A percentile compares a stretch with the other conserved stretches of the same genome.
phyloP scores from a whole-genome alignment of 2,329 filamentous ascomycete species.

The Pseudogymnoascus sp. region DNA sequence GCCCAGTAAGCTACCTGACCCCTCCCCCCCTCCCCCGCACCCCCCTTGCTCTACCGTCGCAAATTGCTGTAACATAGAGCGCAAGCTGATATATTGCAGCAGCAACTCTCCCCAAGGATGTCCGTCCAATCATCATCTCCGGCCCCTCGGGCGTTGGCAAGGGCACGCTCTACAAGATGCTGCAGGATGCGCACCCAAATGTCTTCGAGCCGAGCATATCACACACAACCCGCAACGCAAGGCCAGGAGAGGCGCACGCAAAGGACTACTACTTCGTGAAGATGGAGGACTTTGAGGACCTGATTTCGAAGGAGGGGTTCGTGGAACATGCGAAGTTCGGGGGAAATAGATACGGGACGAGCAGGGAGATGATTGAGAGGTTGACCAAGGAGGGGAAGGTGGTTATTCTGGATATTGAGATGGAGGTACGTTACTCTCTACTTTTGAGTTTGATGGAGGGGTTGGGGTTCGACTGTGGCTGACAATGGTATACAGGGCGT shows the following conservation, averaged over 20 bases:
- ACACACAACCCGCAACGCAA: constrained; percentile 74
- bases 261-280: constrained; percentile 73
- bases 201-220: constrained; percentile 51
- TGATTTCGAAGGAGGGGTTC: constrained; percentile 64
- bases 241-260: constrained; percentile 65
- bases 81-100: not conserved
- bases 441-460: not conserved
- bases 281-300: constrained; percentile 55
- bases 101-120: constrained; percentile 13
- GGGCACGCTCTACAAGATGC: constrained; percentile 65
- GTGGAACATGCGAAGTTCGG: constrained; percentile 81
- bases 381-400: constrained; percentile 62
- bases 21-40: constrained; percentile 11
- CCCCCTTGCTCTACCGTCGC: constrained; percentile 5
- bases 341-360: constrained; percentile 80
- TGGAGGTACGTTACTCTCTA: constrained; percentile 55
- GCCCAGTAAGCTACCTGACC: constrained; percentile 21
- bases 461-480: not conserved
- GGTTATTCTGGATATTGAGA: constrained; percentile 90
- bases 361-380: constrained; percentile 67
- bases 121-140: constrained; percentile 64
- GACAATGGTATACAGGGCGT: constrained; percentile 49
- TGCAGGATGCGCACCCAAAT: constrained; percentile 51
- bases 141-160: constrained; percentile 76
- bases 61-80: not conserved